Conservation (phyloP, 495 filamentous ascomycete species). For the Oidiodendron maius region DNA sequence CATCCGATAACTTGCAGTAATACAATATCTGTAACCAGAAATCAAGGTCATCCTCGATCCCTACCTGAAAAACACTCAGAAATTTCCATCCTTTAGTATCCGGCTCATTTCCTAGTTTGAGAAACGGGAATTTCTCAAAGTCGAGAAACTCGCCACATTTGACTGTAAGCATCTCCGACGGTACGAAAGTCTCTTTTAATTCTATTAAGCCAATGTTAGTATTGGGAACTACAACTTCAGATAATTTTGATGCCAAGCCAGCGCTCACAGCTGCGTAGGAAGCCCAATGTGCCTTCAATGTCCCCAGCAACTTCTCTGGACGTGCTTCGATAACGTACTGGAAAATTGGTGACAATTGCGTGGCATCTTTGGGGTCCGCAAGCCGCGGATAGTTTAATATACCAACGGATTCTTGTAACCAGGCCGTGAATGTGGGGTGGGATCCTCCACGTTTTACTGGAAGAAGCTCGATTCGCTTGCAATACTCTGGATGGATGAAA, state of each 20-base stretch:
- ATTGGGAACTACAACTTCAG: conserved; percentile 1
- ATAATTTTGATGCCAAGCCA: conserved; percentile 4
- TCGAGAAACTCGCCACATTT: conserved; percentile 4
- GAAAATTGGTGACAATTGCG: conserved; percentile 4
- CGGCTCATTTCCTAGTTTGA: conserved; percentile 1
- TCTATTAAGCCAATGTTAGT: neutral
- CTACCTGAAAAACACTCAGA: conserved; percentile 2
- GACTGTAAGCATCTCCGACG: neutral
- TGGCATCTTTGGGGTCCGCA: conserved; percentile 5
- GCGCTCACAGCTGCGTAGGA: conserved; percentile 2
- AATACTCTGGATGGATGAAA: conserved; percentile 5
- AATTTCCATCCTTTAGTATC: conserved; percentile 4
- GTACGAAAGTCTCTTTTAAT: conserved; percentile 6
- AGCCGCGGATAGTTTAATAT: conserved; percentile 8
- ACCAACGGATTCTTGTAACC: conserved; percentile 4
- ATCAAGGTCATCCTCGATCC: conserved; percentile 5
- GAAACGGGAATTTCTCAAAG: conserved; percentile 6
- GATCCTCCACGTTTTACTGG: neutral
- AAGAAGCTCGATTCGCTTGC: neutral
- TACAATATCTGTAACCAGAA: conserved; percentile 3
- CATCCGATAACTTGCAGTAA: conserved; percentile 4
- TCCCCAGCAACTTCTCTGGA: conserved; percentile 7
- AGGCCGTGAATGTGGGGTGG: conserved; percentile 1
- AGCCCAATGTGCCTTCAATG: conserved; percentile 9
- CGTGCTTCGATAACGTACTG: conserved; percentile 5